A percentile compares a stretch with the other conserved stretches of the same genome.
Evolutionary conservation across 2,329 filamentous ascomycete genomes (phyloP).

Genomic region (Verticillium zaregamsianum): DNA sequence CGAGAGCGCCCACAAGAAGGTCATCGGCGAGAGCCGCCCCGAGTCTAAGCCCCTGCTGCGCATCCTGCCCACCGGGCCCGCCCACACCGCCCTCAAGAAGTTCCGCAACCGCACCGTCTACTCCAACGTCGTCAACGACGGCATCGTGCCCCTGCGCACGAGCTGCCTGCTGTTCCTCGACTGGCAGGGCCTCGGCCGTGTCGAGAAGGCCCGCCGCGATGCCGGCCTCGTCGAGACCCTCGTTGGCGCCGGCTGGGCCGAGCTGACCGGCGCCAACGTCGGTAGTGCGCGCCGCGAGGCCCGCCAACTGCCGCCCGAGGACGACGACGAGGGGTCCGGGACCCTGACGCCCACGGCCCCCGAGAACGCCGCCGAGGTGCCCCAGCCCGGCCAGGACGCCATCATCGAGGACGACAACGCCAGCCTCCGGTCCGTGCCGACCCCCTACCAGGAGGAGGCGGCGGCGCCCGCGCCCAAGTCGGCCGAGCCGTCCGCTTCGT

Average conservation of each 20-base stretch:
- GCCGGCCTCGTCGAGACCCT: slow-evolving; percentile 90
- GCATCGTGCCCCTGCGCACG: slow-evolving; percentile 89
- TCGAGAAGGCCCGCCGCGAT: slow-evolving; percentile 90
- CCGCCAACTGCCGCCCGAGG: slow-evolving; percentile 35
- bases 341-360: slow-evolving; percentile 7
- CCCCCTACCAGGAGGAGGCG: slow-evolving; percentile 22
- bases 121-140: slow-evolving; percentile 96
- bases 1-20: slow-evolving; percentile 57
- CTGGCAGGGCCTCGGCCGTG: slow-evolving; percentile 88
- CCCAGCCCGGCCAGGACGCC: slow-evolving; percentile 64
- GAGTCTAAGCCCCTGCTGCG: slow-evolving; percentile 85
- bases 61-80: slow-evolving; percentile 86
- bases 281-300: slow-evolving; percentile 37
- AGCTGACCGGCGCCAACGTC: slow-evolving; percentile 72
- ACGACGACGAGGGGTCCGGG: slow-evolving; percentile 18
- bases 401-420: slow-evolving; percentile 63
- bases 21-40: slow-evolving; percentile 60
- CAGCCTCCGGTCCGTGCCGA: slow-evolving; percentile 45
- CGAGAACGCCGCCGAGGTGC: slow-evolving; percentile 55
- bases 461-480: slow-evolving; percentile 3
- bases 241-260: slow-evolving; percentile 91
- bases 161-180: slow-evolving; percentile 96
- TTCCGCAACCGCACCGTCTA: slow-evolving; percentile 91
- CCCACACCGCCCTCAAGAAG: slow-evolving; percentile 78
- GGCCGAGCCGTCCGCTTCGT: slow-evolving; percentile 22